Conservation (phyloP, 176 grass and related monocot genomes). For the Paspalum notatum region DNA sequence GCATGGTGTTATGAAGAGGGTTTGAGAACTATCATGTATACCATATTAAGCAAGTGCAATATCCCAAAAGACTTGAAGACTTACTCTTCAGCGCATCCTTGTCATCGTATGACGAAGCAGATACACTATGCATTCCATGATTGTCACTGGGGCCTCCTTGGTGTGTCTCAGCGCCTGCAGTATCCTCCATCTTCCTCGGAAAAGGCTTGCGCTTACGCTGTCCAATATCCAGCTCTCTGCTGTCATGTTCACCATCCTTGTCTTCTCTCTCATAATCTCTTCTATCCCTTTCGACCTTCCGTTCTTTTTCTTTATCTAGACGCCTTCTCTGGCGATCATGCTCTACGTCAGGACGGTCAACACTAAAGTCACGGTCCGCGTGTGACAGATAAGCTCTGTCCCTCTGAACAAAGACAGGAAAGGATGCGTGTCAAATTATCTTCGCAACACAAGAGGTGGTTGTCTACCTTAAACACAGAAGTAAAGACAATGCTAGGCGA, state of each 20-base stretch:
- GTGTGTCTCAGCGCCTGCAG: conserved; percentile 51
- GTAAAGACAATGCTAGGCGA: conserved; percentile 5
- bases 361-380: conserved; percentile 77
- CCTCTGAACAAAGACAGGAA: conserved; percentile 64
- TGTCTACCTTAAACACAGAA: not conserved
- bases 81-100: conserved; percentile 95
- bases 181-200: conserved; percentile 52
- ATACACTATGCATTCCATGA: conserved; percentile 63
- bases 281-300: conserved; percentile 77
- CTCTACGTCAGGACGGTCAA: conserved; percentile 86
- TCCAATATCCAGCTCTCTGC: conserved; percentile 61
- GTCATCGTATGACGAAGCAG: conserved; percentile 79
- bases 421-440: conserved; percentile 5
- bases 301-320: conserved; percentile 80
- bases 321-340: conserved; percentile 85
- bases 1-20: not conserved
- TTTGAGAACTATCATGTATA: not conserved
- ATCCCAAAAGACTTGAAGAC: conserved; percentile 55
- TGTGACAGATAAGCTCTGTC: conserved; percentile 63
- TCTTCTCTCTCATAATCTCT: conserved; percentile 89
- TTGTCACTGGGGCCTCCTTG: conserved; percentile 54
- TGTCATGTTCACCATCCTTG: conserved; percentile 85
- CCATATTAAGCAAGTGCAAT: not conserved
- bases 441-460: not conserved
- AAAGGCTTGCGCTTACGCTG: conserved; percentile 60